Conservation (phyloP, 2,329 filamentous ascomycete genomes). For the Trichophyton equinum region DNA sequence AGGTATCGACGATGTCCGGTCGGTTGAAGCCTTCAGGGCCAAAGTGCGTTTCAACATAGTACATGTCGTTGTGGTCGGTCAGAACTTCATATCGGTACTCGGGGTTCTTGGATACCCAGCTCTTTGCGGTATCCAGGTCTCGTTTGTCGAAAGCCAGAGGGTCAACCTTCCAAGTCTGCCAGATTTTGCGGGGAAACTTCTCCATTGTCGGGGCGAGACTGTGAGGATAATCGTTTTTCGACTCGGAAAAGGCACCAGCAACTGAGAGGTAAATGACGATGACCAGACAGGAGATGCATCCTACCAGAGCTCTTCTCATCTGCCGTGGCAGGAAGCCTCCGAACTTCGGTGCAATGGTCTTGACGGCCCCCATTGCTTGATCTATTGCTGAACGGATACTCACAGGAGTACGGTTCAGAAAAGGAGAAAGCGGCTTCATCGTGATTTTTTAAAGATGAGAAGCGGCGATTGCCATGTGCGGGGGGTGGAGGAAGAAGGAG, state of each 20-base stretch:
- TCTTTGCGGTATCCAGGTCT: conserved; percentile 47
- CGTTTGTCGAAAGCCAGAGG: conserved; percentile 54
- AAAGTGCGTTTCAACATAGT: conserved; percentile 57
- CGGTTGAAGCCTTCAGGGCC: conserved; percentile 53
- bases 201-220: conserved; percentile 15
- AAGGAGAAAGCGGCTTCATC: conserved; percentile 2
- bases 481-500: background rate
- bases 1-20: conserved; percentile 52
- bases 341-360: conserved; percentile 1
- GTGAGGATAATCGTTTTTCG: conserved; percentile 11
- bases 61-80: conserved; percentile 54
- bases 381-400: conserved; percentile 1
- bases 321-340: conserved; percentile 36
- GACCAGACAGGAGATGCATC: conserved; percentile 35
- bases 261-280: conserved; percentile 39
- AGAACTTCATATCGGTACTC: conserved; percentile 55
- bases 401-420: background rate
- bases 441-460: background rate
- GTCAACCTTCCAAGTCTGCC: conserved; percentile 65
- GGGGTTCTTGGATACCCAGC: conserved; percentile 56
- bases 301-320: conserved; percentile 36
- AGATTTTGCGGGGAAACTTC: conserved; percentile 55
- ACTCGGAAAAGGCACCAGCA: conserved; percentile 25
- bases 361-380: background rate
- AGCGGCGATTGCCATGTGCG: background rate